A percentile compares a stretch with the other conserved stretches of the same genome.
Evolutionary conservation across 2,329 filamentous ascomycete species (phyloP).

Genomic region (Parafenestella ontariensis): DNA sequence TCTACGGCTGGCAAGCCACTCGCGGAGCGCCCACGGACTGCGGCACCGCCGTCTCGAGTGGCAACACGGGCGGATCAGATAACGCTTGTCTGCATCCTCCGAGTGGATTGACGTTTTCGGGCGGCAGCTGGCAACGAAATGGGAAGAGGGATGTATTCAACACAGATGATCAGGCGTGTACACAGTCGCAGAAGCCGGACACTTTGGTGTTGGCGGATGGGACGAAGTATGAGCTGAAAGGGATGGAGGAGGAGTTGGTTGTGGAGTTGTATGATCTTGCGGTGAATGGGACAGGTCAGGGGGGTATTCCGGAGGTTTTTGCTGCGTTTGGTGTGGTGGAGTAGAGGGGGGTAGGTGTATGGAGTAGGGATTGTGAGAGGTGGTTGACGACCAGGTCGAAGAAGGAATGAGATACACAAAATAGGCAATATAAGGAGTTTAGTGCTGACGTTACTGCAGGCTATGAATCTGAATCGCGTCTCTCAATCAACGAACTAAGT

Average conservation of each 20-base stretch:
- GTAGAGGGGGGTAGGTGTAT: too few species aligned
- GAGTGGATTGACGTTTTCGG: background rate
- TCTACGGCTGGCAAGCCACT: background rate
- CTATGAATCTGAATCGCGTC: too few species aligned
- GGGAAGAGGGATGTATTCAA: background rate
- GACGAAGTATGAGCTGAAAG: background rate
- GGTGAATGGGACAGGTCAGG: background rate
- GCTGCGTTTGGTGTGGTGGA: background rate
- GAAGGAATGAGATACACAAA: too few species aligned
- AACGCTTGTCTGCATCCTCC: background rate
- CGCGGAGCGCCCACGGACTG: background rate
- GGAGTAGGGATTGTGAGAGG: background rate
- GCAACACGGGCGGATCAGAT: background rate
- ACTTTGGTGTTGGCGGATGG: background rate
- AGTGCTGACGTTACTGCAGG: too few species aligned
- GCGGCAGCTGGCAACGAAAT: background rate
- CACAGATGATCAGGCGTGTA: background rate
- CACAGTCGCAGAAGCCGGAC: background rate
- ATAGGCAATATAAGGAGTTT: too few species aligned
- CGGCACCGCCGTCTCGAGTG: background rate
- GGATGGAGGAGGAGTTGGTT: background rate
- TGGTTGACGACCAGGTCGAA: too few species aligned
- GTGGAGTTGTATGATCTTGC: background rate
- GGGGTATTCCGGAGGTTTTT: background rate
- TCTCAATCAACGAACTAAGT: too few species aligned